These are phyloP conservation scores for Lachancea waltii DNA, from an alignment of 805 yeast genomes.

Conservation along the genomic window DNA sequence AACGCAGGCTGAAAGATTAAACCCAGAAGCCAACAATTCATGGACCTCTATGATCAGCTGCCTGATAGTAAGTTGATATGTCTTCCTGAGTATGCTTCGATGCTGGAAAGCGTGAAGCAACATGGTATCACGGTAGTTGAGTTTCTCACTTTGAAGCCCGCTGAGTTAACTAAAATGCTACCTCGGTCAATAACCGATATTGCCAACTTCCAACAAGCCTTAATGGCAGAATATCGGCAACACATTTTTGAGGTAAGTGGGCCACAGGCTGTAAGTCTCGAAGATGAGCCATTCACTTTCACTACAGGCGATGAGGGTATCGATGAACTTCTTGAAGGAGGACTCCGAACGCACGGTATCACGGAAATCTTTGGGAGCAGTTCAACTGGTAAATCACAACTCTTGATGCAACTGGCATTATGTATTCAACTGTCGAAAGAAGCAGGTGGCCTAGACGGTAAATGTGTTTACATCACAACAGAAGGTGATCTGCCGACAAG, in stretches of 20 bases:
- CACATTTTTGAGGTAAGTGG: constrained; percentile 10
- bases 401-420: constrained; percentile 59
- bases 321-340: constrained; percentile 49
- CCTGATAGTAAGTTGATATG: constrained; percentile 34
- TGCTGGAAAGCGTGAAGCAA: constrained; percentile 26
- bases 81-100: constrained; percentile 27
- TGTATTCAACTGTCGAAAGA: constrained; percentile 46
- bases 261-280: neutral
- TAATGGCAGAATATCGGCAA: constrained; percentile 16
- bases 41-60: constrained; percentile 40
- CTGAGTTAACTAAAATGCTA: constrained; percentile 31
- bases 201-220: constrained; percentile 18
- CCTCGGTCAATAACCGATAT: constrained; percentile 34
- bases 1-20: too few species aligned
- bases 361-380: constrained; percentile 82
- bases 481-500: constrained; percentile 67
- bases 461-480: constrained; percentile 70
- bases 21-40: too few species aligned
- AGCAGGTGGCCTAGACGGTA: constrained; percentile 43
- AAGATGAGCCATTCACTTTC: constrained; percentile 23
- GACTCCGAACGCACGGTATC: constrained; percentile 46
- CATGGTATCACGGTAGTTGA: constrained; percentile 37
- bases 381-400: constrained; percentile 81
- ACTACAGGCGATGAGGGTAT: constrained; percentile 48
- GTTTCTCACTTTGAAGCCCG: constrained; percentile 34